Evolutionary conservation across 768 basidiomycete species (phyloP).

Genomic region (Leucosporidium creatinivorum): DNA sequence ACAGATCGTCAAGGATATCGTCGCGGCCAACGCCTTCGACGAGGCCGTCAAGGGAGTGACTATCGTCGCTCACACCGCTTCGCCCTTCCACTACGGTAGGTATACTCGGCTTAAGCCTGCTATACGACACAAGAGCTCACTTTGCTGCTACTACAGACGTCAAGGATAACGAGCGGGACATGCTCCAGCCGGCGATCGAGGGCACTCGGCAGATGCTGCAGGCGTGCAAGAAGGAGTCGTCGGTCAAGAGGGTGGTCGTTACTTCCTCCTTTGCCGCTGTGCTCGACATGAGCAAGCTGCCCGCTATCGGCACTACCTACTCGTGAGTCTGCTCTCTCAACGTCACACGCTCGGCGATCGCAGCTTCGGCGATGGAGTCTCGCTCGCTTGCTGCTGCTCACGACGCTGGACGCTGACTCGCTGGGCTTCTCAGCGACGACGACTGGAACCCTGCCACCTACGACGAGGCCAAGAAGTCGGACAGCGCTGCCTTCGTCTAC

Average conservation of each 20-base stretch:
- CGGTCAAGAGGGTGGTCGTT: constrained; percentile 61
- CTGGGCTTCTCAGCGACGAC: too few species aligned
- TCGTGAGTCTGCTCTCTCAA: constrained; percentile 16
- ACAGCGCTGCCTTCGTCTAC: constrained; percentile 46
- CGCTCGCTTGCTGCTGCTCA: not conserved
- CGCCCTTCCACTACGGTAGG: constrained; percentile 50
- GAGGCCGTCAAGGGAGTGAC: constrained; percentile 68
- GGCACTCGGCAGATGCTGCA: constrained; percentile 60
- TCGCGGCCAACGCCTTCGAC: constrained; percentile 57
- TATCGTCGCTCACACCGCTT: constrained; percentile 62
- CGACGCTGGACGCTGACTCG: too few species aligned
- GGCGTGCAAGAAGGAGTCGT: constrained; percentile 42
- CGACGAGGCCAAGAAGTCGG: constrained; percentile 41
- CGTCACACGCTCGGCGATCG: too few species aligned
- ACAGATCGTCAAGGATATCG: constrained; percentile 60
- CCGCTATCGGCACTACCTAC: constrained; percentile 30
- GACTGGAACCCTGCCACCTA: constrained; percentile 59
- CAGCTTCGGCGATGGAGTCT: too few species aligned
- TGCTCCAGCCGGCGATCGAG: constrained; percentile 44
- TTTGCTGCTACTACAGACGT: constrained; percentile 3
- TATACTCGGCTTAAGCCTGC: too few species aligned
- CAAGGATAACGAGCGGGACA: constrained; percentile 22
- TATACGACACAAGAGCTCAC: too few species aligned
- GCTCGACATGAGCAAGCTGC: constrained; percentile 6
- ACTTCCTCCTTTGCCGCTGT: constrained; percentile 54